Evolutionary conservation across 2,329 filamentous ascomycete species (phyloP).

Genomic region (Stromatinia cepivora): DNA sequence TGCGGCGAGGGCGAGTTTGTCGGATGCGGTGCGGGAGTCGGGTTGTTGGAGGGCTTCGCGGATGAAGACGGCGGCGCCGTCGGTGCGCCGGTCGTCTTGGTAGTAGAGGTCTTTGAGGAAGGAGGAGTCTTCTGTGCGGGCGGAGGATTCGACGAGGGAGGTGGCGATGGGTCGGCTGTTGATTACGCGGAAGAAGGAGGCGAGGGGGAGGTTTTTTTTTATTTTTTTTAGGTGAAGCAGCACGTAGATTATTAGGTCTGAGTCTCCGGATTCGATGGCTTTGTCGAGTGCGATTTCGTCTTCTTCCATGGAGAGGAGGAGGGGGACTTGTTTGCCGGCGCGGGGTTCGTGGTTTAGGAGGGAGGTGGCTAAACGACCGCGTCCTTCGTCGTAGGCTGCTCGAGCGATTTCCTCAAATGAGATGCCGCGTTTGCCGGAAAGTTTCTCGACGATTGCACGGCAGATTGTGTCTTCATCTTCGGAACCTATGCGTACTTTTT

Average conservation of each 20-base stretch:
- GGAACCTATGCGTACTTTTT: constrained; percentile 82
- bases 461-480: constrained; percentile 90
- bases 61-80: constrained; percentile 85
- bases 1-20: constrained; percentile 85
- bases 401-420: constrained; percentile 94
- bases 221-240: constrained; percentile 87
- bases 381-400: constrained; percentile 91
- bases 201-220: constrained; percentile 85
- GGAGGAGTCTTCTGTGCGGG: constrained; percentile 71
- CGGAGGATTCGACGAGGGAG: constrained; percentile 84
- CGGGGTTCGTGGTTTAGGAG: constrained; percentile 91
- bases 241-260: constrained; percentile 88
- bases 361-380: constrained; percentile 83
- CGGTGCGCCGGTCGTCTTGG: constrained; percentile 87
- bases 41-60: constrained; percentile 77
- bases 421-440: constrained; percentile 85
- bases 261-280: constrained; percentile 92
- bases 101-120: constrained; percentile 96
- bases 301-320: constrained; percentile 92
- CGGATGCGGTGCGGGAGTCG: constrained; percentile 67
- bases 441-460: constrained; percentile 78
- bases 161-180: constrained; percentile 83
- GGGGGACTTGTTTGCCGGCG: constrained; percentile 91
- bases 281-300: constrained; percentile 95
- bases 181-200: constrained; percentile 89